Base-by-base conservation (phyloP, 306 rosid genomes). In the Boehmeria nivea region DNA sequence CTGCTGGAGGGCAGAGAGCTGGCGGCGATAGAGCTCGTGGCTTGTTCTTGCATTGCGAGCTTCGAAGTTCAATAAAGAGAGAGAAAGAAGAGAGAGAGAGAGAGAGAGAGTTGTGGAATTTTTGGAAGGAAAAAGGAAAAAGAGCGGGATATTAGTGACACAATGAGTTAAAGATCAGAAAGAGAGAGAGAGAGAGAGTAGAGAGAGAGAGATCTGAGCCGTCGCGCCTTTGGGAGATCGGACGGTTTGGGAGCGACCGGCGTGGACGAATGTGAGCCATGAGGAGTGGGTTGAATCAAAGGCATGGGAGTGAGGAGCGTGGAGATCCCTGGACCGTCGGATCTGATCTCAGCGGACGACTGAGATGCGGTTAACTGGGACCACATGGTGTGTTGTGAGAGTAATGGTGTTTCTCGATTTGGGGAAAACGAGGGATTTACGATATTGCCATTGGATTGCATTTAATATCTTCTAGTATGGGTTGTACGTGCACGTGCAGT, bases 261-360 rank as follows among this genome's bases (percentile, higher is more conserved):
- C 95, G 95, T 87, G 95, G 93, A 74, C 34, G n/a, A 33, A 60
- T 26, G 15, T 58, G 42, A 75, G 72, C 95, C 93, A 73, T 72
- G 74, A 64, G 54, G 67, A 64, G 53, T 55, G n/a, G 46, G 54
- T 0, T 42, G 45, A 48, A 89, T 80, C 97, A 83, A 89, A 81
- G 88, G 90, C 54, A 57, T 45, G 54, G 6, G 51, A 48, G 8
- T 36, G 20, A 38, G 40, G 51, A 74, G 49, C 88, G 97, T 89
- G 90, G 90, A 67, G 26, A 3, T 13, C 2, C 4, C 0, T 0
- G 0, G 1, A 17, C 21, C 68, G 84, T 81, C n/a, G 55, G 83
- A 81, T 56, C 0, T 0, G 22, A 3, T 0, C 0, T 0, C 67
- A 81, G 78, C 77, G 7, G 25, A 74, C 76, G 81, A 76, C 18